Conservation (phyloP, 2,329 filamentous ascomycete species). For the Nothopassalora personata region DNA sequence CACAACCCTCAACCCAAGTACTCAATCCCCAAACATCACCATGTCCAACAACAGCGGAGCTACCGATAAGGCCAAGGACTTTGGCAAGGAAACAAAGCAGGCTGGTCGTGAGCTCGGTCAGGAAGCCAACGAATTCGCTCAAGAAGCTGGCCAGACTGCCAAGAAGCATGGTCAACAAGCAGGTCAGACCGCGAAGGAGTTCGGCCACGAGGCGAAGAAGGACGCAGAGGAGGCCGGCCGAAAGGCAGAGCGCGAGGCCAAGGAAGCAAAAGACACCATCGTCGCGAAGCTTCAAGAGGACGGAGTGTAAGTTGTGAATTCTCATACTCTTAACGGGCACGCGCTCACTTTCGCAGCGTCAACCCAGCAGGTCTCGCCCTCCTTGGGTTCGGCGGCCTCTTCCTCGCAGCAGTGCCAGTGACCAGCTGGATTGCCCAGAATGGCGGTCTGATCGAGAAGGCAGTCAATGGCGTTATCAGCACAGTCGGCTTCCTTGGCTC, state of each 20-base stretch:
- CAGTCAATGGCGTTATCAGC: constrained; percentile 24
- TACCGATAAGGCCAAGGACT: not conserved
- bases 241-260: not conserved
- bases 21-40: not conserved
- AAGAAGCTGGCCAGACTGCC: not conserved
- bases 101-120: not conserved
- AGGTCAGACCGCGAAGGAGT: not conserved
- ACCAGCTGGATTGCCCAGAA: constrained; percentile 26
- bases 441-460: constrained; percentile 24
- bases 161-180: constrained; percentile 1
- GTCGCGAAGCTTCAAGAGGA: constrained; percentile 22
- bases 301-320: constrained; percentile 23
- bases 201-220: not conserved
- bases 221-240: not conserved
- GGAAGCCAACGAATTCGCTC: not conserved
- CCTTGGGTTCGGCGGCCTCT: constrained; percentile 24
- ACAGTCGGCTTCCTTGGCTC: constrained; percentile 22
- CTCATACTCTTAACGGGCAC: not conserved
- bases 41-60: not conserved
- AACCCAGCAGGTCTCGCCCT: constrained; percentile 25
- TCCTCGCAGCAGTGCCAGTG: constrained; percentile 28
- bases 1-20: not conserved
- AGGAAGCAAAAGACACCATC: constrained; percentile 12
- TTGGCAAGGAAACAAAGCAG: not conserved
- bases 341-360: constrained; percentile 10